Conservation (phyloP, 139 green algal species). For the Haematococcus lacustris region DNA sequence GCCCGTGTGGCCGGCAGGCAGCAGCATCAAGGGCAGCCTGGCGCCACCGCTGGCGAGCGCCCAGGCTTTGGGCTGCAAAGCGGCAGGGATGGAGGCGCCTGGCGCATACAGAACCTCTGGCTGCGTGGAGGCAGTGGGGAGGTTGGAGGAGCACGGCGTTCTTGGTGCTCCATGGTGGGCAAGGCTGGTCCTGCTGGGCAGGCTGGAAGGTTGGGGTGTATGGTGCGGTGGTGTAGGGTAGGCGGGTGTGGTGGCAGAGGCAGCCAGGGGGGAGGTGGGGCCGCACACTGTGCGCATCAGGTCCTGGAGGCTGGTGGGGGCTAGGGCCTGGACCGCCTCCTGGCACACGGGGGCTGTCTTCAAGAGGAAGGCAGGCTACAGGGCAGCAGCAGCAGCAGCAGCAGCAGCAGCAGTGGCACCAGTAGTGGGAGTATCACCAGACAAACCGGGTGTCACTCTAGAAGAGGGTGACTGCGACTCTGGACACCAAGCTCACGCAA, state of each 20-base stretch:
- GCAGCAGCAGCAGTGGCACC: background rate
- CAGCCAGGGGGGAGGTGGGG: slow-evolving; percentile 5
- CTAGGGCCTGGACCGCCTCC: slow-evolving; percentile 12
- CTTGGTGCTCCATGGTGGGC: background rate
- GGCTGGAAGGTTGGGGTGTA: background rate
- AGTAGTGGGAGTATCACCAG: background rate
- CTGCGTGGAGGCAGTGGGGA: background rate
- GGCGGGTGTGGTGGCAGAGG: background rate
- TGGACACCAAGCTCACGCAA: background rate
- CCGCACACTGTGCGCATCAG: too few species aligned
- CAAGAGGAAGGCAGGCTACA: slow-evolving; percentile 22
- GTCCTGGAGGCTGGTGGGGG: background rate
- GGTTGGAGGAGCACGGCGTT: background rate
- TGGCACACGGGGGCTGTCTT: slow-evolving; percentile 17
- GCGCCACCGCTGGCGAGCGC: background rate
- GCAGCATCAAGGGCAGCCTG: background rate
- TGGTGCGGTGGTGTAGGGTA: background rate
- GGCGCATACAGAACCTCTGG: background rate
- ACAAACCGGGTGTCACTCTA: background rate
- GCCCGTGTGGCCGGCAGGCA: background rate
- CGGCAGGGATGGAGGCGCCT: slow-evolving; percentile 1
- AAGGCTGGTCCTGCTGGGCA: background rate
- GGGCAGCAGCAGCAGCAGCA: background rate
- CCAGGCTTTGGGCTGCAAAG: background rate
- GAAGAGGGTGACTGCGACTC: background rate